These are phyloP conservation scores for Pseudocercospora macadamiae DNA, from an alignment of 2,329 filamentous ascomycete genomes.

Conservation along the genomic window DNA sequence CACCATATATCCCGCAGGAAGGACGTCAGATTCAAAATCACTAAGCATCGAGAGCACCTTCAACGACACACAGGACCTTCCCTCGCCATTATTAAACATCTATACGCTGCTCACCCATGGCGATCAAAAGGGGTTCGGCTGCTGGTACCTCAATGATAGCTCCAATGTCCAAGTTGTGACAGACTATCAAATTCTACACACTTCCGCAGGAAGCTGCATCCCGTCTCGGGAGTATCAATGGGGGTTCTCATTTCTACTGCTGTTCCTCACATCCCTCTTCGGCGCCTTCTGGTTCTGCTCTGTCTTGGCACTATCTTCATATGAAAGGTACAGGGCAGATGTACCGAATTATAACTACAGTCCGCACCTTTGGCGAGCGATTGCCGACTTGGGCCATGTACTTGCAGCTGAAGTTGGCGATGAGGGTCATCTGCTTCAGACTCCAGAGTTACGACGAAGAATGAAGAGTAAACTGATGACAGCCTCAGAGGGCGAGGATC, in stretches of 20 bases:
- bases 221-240: constrained; percentile 1
- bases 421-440: neutral
- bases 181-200: neutral
- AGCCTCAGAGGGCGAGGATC: neutral
- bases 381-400: neutral
- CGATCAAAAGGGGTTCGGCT: neutral
- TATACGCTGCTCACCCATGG: neutral
- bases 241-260: neutral
- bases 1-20: neutral
- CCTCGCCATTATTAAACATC: neutral
- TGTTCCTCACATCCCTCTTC: neutral
- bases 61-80: neutral
- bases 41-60: neutral
- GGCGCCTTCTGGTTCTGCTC: neutral
- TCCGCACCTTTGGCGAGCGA: neutral
- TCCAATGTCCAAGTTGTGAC: neutral
- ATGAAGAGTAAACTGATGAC: neutral
- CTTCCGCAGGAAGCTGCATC: neutral
- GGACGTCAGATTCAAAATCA: neutral
- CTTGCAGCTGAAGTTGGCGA: neutral
- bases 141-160: neutral
- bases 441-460: neutral
- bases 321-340: neutral
- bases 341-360: neutral
- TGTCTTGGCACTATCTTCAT: neutral